These are phyloP conservation scores for Tuber aestivum DNA, from an alignment of 495 filamentous ascomycete genomes.

Conservation along the genomic window DNA sequence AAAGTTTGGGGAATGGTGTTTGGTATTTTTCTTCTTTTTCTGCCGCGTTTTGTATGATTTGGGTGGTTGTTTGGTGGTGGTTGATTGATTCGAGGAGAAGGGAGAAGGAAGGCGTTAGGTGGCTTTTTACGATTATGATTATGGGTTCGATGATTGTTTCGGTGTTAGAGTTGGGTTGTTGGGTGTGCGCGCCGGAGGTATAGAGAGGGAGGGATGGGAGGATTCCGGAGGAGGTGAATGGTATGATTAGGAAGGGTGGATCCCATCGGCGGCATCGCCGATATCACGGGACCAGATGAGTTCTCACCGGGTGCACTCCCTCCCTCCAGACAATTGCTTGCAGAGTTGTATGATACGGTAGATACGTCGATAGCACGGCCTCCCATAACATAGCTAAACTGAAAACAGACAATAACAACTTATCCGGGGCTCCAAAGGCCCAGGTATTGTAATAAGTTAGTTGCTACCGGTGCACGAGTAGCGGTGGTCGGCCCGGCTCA, in stretches of 20 bases:
- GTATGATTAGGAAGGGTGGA: background rate
- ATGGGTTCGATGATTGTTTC: background rate
- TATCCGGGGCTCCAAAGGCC: background rate
- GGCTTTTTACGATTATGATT: slow-evolving; percentile 1
- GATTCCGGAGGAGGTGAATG: background rate
- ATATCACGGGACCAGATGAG: background rate
- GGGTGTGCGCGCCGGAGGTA: background rate
- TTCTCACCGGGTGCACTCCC: background rate
- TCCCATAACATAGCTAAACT: background rate
- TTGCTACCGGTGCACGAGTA: background rate
- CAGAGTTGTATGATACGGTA: background rate
- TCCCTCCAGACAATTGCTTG: background rate
- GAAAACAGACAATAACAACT: background rate
- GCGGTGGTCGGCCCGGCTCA: background rate
- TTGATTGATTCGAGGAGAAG: background rate
- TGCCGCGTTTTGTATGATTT: background rate
- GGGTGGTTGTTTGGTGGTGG: background rate
- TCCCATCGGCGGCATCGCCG: background rate
- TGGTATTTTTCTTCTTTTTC: background rate
- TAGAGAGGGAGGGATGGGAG: background rate
- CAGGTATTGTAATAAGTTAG: background rate
- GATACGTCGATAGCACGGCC: background rate
- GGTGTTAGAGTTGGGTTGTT: background rate
- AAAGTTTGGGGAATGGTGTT: background rate
- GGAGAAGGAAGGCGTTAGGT: background rate